Percentiles rank a stretch among this genome's conserved stretches.
These are phyloP conservation scores for Linderniella brevidens DNA, from an alignment of 257 asterid species.

Conservation along the genomic window DNA sequence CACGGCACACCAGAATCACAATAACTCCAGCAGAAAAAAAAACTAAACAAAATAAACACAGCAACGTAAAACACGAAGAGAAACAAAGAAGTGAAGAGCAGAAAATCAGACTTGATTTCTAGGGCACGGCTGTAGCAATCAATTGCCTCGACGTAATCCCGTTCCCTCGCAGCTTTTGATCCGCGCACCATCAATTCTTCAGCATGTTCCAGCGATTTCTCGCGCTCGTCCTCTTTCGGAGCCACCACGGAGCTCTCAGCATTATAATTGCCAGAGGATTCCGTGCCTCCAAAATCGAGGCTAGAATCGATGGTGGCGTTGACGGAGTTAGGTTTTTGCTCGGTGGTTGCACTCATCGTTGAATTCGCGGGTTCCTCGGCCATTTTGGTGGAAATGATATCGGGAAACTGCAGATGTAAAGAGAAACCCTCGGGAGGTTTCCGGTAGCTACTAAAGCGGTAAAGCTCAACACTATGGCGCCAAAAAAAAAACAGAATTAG, in stretches of 20 bases:
- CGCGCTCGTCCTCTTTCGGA: constrained; percentile 24
- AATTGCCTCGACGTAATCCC: constrained; percentile 60
- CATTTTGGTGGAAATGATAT: constrained; percentile 19
- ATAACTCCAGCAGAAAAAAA: too few species aligned
- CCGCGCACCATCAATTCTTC: constrained; percentile 58
- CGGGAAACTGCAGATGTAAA: background rate
- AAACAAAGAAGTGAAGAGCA: background rate
- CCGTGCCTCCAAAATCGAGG: constrained; percentile 28
- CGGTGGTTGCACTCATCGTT: constrained; percentile 15
- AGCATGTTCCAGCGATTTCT: constrained; percentile 40
- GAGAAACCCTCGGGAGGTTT: constrained; percentile 19
- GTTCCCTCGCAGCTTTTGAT: constrained; percentile 43
- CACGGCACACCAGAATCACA: too few species aligned
- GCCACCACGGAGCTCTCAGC: constrained; percentile 26
- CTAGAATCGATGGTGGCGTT: constrained; percentile 37
- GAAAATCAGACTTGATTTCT: constrained; percentile 51
- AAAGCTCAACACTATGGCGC: too few species aligned
- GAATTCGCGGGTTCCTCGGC: constrained; percentile 36
- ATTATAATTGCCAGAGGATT: constrained; percentile 39
- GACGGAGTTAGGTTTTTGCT: constrained; percentile 37
- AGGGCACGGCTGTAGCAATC: constrained; percentile 95
- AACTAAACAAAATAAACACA: too few species aligned
- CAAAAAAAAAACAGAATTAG: too few species aligned
- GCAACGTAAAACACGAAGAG: background rate
- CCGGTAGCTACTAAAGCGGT: too few species aligned